phyloP scores from a whole-genome alignment of 768 basidiomycete genomes.

The Lactarius hatsudake region DNA sequence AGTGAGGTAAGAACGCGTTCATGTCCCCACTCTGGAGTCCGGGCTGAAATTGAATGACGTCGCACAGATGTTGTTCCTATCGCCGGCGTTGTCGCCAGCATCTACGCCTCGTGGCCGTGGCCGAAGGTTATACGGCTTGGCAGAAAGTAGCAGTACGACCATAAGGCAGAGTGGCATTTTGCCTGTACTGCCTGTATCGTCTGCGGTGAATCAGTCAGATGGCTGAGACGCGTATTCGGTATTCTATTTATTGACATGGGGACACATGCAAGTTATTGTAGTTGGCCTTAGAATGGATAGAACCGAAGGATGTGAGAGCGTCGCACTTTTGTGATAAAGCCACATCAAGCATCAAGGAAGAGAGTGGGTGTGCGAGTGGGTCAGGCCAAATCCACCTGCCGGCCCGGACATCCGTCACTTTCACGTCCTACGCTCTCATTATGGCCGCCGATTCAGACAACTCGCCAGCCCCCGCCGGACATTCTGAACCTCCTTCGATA shows the following conservation, averaged over 20 bases:
- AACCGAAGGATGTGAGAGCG: background rate
- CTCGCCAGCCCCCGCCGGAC: background rate
- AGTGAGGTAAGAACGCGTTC: conserved; percentile 17
- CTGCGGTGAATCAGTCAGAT: background rate
- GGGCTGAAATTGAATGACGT: background rate
- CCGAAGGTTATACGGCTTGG: background rate
- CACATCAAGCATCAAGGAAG: background rate
- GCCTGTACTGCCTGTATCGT: background rate
- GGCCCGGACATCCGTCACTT: background rate
- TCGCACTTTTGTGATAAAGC: background rate
- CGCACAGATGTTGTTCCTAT: conserved; percentile 11
- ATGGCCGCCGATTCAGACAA: conserved; percentile 21
- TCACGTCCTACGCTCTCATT: background rate
- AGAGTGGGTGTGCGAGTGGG: background rate
- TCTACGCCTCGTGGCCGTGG: conserved; percentile 8
- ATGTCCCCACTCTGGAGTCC: background rate
- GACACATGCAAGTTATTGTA: background rate
- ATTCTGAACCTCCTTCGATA: background rate
- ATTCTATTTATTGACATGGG: background rate
- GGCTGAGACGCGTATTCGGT: background rate
- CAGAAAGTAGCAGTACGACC: conserved; percentile 4
- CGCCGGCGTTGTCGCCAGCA: background rate
- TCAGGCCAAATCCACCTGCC: background rate
- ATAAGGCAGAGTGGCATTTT: background rate
- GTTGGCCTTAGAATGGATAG: background rate